Percentiles rank a stretch among this genome's conserved stretches.
Conservation (phyloP, 1,284 basidiomycete genomes). For the Pholiota adiposa region DNA sequence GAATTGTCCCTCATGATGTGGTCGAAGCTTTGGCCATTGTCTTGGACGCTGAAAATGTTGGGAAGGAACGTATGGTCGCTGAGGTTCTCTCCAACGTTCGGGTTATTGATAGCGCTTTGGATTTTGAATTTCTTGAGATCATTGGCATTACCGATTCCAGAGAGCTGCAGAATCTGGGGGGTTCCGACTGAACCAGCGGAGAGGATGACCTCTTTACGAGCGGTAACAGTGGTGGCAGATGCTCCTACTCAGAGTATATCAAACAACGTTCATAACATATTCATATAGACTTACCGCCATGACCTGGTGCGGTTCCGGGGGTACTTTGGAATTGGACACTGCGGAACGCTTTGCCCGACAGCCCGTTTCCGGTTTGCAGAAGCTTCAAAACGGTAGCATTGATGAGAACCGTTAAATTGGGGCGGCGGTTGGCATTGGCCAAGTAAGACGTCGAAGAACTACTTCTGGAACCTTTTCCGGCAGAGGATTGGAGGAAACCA, state of each 20-base stretch:
- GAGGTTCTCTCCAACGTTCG: slow-evolving; percentile 47
- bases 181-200: slow-evolving; percentile 26
- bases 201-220: slow-evolving; percentile 26
- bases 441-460: slow-evolving; percentile 44
- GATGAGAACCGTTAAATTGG: slow-evolving; percentile 47
- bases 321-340: slow-evolving; percentile 15
- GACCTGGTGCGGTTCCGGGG: not conserved
- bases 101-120: slow-evolving; percentile 14
- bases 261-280: not conserved
- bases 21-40: slow-evolving; percentile 27
- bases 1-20: slow-evolving; percentile 24
- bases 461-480: slow-evolving; percentile 34
- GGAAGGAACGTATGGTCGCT: slow-evolving; percentile 36
- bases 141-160: slow-evolving; percentile 24
- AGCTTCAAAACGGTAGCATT: slow-evolving; percentile 44
- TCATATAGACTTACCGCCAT: not conserved
- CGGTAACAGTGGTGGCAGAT: not conserved
- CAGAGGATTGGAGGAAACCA: slow-evolving; percentile 42
- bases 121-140: slow-evolving; percentile 21
- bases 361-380: slow-evolving; percentile 26
- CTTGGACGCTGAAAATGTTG: slow-evolving; percentile 20
- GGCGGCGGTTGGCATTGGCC: slow-evolving; percentile 31
- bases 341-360: slow-evolving; percentile 8
- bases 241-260: not conserved
- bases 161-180: slow-evolving; percentile 26